phyloP scores from a whole-genome alignment of 495 filamentous ascomycete species.

The Geoglossum glabrum region DNA sequence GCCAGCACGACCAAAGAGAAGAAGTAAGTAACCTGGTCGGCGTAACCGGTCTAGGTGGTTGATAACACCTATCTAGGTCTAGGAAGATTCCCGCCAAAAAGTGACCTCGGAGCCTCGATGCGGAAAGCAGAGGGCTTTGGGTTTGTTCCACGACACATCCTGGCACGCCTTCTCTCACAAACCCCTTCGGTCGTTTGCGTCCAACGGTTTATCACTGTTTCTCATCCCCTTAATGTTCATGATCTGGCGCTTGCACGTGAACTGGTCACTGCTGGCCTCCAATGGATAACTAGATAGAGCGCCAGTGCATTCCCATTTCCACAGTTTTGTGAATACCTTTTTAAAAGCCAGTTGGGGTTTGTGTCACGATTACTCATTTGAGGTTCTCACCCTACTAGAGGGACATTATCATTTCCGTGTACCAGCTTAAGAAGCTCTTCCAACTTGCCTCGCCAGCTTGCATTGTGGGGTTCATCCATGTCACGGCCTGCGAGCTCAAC shows the following conservation, averaged over 20 bases:
- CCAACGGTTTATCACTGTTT: neutral
- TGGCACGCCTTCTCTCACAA: neutral
- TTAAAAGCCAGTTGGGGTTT: too few relatives aligned
- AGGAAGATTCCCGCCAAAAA: neutral
- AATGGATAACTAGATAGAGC: neutral
- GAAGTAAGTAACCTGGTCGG: neutral
- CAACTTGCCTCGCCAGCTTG: too few relatives aligned
- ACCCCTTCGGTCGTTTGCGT: neutral
- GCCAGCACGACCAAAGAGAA: neutral
- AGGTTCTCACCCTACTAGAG: neutral
- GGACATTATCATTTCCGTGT: too few relatives aligned
- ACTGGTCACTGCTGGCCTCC: neutral
- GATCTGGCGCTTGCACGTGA: neutral
- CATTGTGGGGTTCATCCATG: too few relatives aligned
- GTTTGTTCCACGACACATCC: neutral
- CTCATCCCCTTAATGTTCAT: neutral
- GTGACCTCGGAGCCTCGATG: neutral
- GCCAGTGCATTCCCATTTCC: neutral
- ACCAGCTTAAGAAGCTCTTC: too few relatives aligned
- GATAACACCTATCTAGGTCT: neutral
- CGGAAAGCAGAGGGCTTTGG: neutral
- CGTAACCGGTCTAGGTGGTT: neutral
- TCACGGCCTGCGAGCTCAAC: too few relatives aligned
- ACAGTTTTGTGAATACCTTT: too few relatives aligned
- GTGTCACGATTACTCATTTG: too few relatives aligned